phyloP scores from a whole-genome alignment of 306 rosid species.

The Vicia sativa region DNA sequence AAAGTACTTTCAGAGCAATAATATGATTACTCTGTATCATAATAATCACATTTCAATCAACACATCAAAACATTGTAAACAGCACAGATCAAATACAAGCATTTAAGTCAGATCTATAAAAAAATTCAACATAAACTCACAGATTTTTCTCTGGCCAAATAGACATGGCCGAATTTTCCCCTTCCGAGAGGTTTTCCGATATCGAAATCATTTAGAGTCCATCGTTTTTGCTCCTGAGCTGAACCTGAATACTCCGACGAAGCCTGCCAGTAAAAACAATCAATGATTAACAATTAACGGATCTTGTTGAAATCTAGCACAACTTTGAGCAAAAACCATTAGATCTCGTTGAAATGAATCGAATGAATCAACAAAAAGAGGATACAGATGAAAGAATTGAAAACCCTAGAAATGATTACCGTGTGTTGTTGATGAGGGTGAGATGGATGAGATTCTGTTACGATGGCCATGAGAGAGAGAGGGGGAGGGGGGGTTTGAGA shows the following conservation, averaged over 20 bases:
- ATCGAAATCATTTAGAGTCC: constrained; percentile 92
- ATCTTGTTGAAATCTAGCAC: background rate
- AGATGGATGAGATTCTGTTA: constrained; percentile 70
- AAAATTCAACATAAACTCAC: constrained; percentile 49
- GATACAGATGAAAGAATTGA: background rate
- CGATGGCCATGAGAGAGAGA: constrained; percentile 65
- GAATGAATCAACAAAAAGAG: background rate
- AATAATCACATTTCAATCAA: constrained; percentile 7
- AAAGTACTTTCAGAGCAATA: constrained; percentile 92
- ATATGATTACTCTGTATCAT: constrained; percentile 87
- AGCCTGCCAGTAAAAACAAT: constrained; percentile 42
- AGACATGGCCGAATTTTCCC: constrained; percentile 99
- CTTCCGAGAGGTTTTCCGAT: constrained; percentile 97
- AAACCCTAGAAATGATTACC: constrained; percentile 58
- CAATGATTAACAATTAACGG: background rate
- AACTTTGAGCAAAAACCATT: background rate
- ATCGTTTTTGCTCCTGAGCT: constrained; percentile 70
- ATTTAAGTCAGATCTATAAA: background rate
- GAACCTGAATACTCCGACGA: constrained; percentile 68
- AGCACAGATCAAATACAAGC: constrained; percentile 3
- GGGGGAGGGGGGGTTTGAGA: background rate
- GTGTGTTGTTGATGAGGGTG: constrained; percentile 52
- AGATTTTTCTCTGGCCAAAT: constrained; percentile 94
- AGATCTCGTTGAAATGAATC: background rate
- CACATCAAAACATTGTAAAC: constrained; percentile 24